Percentiles rank a stretch among this genome's conserved stretches.
Conservation (phyloP, 352 stramenopile genomes). For the Phytopythium delawarense region DNA sequence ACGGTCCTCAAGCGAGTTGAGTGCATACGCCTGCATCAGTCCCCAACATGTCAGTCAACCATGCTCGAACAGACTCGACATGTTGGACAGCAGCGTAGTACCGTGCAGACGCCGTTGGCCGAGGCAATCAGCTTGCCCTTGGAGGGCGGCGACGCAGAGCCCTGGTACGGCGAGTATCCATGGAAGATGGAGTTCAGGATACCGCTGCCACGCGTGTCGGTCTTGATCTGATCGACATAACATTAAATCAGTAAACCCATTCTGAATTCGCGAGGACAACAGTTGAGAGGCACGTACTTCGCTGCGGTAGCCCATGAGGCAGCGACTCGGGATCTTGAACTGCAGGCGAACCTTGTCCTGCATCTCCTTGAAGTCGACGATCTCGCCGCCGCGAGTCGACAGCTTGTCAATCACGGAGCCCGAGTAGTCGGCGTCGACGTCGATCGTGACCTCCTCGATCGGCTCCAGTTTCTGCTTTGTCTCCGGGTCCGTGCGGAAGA, state of each 20-base stretch:
- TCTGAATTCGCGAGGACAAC: background rate
- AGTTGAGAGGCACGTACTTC: constrained; percentile 22
- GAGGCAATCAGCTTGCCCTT: constrained; percentile 87
- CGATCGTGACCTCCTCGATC: constrained; percentile 93
- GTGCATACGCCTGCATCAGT: constrained; percentile 80
- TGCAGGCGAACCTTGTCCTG: constrained; percentile 92
- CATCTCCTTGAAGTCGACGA: constrained; percentile 90
- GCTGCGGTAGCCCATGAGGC: constrained; percentile 95
- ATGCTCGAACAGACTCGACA: background rate
- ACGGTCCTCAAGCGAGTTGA: constrained; percentile 90
- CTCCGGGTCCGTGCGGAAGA: constrained; percentile 87
- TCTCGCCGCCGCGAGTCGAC: constrained; percentile 91
- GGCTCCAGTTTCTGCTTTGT: constrained; percentile 87
- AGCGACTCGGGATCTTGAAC: constrained; percentile 96
- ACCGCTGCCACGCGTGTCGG: constrained; percentile 92
- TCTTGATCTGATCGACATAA: constrained; percentile 84
- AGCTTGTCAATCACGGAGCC: constrained; percentile 97
- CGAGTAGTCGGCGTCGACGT: constrained; percentile 95
- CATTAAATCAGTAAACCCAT: background rate
- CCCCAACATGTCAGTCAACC: background rate
- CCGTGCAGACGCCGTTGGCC: constrained; percentile 59
- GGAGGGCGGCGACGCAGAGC: constrained; percentile 59
- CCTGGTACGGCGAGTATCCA: constrained; percentile 90
- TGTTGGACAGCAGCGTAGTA: background rate
- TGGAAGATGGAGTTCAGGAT: constrained; percentile 97